These are phyloP conservation scores for Platanus orientalis DNA, from an alignment of 164 flowering plant species.

Conservation along the genomic window DNA sequence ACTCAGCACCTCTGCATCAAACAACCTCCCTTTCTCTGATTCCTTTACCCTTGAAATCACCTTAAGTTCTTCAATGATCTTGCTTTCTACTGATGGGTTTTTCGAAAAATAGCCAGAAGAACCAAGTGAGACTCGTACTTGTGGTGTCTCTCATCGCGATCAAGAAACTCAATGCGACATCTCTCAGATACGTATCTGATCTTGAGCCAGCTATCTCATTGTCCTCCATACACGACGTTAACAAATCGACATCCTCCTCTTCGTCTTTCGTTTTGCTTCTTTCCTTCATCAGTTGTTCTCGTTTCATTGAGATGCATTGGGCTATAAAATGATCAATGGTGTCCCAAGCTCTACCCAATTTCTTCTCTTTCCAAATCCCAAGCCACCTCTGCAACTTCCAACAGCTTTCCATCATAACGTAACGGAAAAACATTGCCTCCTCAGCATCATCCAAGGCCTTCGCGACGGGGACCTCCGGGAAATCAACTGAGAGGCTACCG, in stretches of 20 bases:
- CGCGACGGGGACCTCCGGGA: slow-evolving; percentile 21
- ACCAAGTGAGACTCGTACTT: slow-evolving; percentile 15
- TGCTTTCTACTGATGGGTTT: slow-evolving; percentile 4
- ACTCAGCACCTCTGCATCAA: too few relatives aligned
- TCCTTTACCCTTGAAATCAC: not conserved
- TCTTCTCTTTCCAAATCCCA: too few relatives aligned
- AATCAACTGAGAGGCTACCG: slow-evolving; percentile 18
- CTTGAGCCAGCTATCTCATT: not conserved
- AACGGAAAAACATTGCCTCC: slow-evolving; percentile 25
- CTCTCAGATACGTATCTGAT: slow-evolving; percentile 26
- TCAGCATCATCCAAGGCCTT: too few relatives aligned
- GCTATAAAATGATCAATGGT: slow-evolving; percentile 24
- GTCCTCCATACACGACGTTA: slow-evolving; percentile 13
- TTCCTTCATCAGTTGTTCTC: slow-evolving; percentile 8
- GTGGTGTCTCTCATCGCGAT: slow-evolving; percentile 15
- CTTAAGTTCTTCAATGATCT: too few relatives aligned
- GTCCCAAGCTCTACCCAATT: slow-evolving; percentile 19
- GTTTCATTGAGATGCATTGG: slow-evolving; percentile 17
- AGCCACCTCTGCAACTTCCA: slow-evolving; percentile 47
- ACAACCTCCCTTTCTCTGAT: not conserved
- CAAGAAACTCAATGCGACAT: slow-evolving; percentile 12
- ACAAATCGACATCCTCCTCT: slow-evolving; percentile 13
- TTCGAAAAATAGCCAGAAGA: slow-evolving; percentile 11
- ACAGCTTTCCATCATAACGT: slow-evolving; percentile 20
- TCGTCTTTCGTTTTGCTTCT: not conserved